Evolutionary conservation across 768 basidiomycete species (phyloP).

Genomic region (Baorangia bicolor): DNA sequence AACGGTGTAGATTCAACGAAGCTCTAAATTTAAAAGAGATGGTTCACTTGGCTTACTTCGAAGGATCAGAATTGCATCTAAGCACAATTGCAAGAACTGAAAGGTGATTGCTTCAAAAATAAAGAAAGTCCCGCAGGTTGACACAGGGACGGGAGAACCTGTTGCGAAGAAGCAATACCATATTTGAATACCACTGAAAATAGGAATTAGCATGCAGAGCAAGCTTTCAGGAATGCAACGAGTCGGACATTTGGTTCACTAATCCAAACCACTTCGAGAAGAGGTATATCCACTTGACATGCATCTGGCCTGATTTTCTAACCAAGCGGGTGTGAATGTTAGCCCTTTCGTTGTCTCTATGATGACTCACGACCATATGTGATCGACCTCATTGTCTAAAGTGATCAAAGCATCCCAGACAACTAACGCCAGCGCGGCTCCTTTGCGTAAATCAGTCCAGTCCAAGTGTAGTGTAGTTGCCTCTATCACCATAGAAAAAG

Average conservation of each 20-base stretch:
- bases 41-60: conserved; percentile 14
- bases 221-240: not conserved
- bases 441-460: conserved; percentile 8
- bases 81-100: conserved; percentile 13
- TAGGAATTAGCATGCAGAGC: not conserved
- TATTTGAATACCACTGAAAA: conserved; percentile 2
- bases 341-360: not conserved
- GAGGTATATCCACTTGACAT: conserved; percentile 23
- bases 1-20: not conserved
- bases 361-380: conserved; percentile 24
- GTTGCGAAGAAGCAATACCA: not conserved
- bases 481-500: not conserved
- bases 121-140: conserved; percentile 4
- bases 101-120: not conserved
- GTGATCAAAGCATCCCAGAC: conserved; percentile 19
- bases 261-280: conserved; percentile 26
- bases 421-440: conserved; percentile 5
- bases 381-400: conserved; percentile 14
- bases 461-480: not conserved
- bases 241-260: conserved; percentile 11
- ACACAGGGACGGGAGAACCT: not conserved
- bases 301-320: conserved; percentile 6
- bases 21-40: not conserved
- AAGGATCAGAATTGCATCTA: conserved; percentile 17
- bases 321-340: not conserved